Evolutionary conservation across 345 rosid species (phyloP).

Genomic region (Anacardium occidentale): DNA sequence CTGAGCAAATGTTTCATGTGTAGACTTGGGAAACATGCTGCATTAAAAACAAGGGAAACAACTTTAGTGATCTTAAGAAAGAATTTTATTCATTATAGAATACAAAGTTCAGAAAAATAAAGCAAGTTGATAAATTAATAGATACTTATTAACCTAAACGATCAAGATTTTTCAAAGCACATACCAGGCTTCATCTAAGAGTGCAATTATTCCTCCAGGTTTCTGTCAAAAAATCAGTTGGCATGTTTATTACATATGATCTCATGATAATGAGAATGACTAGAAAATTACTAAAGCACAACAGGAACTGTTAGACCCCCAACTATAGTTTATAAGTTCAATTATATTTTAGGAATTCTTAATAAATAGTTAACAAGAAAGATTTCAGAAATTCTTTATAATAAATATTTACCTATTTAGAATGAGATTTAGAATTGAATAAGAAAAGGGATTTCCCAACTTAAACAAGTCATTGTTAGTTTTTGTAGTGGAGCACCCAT

Average conservation of each 20-base stretch:
- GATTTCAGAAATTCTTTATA: too few relatives aligned
- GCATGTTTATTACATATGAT: not conserved
- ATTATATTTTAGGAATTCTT: too few relatives aligned
- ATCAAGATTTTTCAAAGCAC: conserved; percentile 19
- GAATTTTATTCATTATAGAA: conserved; percentile 22
- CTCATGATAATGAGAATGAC: not conserved
- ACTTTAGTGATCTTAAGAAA: conserved; percentile 9
- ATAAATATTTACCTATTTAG: too few relatives aligned
- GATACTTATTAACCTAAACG: not conserved
- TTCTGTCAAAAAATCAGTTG: conserved; percentile 45
- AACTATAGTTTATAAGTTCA: too few relatives aligned
- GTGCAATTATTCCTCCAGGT: conserved; percentile 92
- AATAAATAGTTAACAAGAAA: too few relatives aligned
- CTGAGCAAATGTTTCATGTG: conserved; percentile 88
- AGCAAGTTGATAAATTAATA: conserved; percentile 11
- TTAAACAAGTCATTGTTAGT: too few relatives aligned
- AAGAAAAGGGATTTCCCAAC: too few relatives aligned
- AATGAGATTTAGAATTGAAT: too few relatives aligned
- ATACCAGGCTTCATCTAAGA: conserved; percentile 96
- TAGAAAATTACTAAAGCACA: not conserved
- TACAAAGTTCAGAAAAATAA: conserved; percentile 30
- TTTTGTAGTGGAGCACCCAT: too few relatives aligned
- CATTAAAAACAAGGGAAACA: conserved; percentile 27
- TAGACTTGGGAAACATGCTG: conserved; percentile 96
- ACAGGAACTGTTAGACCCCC: too few relatives aligned